These are phyloP conservation scores for Pulveroboletus frians DNA, from an alignment of 768 basidiomycete species.

Conservation along the genomic window DNA sequence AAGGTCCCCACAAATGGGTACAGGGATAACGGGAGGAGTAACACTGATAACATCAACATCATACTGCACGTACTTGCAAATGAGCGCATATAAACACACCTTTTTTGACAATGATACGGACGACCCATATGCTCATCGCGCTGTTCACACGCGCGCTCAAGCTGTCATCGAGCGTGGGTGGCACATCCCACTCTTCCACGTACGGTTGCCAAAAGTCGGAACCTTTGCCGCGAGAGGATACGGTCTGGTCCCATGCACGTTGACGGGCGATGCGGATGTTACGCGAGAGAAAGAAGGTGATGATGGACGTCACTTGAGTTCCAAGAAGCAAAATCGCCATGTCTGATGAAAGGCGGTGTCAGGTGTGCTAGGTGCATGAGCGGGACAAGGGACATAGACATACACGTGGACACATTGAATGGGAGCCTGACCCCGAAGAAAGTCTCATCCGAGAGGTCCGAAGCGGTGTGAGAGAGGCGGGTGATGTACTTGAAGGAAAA, in stretches of 20 bases:
- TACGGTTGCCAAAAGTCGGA: slow-evolving; percentile 81
- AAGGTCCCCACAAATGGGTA: slow-evolving; percentile 67
- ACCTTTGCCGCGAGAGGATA: slow-evolving; percentile 77
- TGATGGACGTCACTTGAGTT: slow-evolving; percentile 66
- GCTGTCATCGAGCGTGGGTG: slow-evolving; percentile 38
- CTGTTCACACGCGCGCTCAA: slow-evolving; percentile 18
- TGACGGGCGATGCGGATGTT: slow-evolving; percentile 79
- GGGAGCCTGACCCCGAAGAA: slow-evolving; percentile 63
- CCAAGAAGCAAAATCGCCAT: slow-evolving; percentile 71
- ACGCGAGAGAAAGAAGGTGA: slow-evolving; percentile 76
- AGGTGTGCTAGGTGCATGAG: not conserved
- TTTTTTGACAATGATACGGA: slow-evolving; percentile 17
- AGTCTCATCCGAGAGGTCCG: slow-evolving; percentile 39
- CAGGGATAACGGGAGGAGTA: slow-evolving; percentile 58
- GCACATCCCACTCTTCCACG: slow-evolving; percentile 73
- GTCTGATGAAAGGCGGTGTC: slow-evolving; percentile 39
- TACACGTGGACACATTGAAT: slow-evolving; percentile 68
- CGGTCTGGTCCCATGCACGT: slow-evolving; percentile 77
- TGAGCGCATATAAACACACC: slow-evolving; percentile 12
- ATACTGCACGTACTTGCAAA: not conserved
- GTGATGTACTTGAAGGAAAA: slow-evolving; percentile 24
- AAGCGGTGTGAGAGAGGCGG: slow-evolving; percentile 26
- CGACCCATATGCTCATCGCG: slow-evolving; percentile 14
- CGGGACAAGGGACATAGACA: slow-evolving; percentile 11
- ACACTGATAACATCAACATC: slow-evolving; percentile 33